These are phyloP conservation scores for Cladosporium sp. DNA, from an alignment of 2,329 filamentous ascomycete species.

Conservation along the genomic window DNA sequence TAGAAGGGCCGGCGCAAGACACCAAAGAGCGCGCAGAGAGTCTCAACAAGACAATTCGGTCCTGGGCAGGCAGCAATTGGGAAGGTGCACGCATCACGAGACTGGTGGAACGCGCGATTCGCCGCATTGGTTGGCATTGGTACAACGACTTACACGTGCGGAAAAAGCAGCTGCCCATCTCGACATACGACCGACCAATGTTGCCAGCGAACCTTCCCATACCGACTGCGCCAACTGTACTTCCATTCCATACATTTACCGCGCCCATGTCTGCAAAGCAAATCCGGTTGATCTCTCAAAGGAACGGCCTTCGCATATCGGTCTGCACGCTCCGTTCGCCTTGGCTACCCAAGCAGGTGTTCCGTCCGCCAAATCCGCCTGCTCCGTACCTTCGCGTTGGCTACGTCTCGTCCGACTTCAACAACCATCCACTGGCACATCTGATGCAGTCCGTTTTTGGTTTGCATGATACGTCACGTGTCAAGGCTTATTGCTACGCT, in stretches of 20 bases:
- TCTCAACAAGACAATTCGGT: constrained; percentile 40
- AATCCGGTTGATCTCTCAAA: constrained; percentile 89
- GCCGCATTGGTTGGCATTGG: constrained; percentile 77
- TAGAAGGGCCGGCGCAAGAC: constrained; percentile 36
- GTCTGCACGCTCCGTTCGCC: constrained; percentile 81
- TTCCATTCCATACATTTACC: constrained; percentile 97
- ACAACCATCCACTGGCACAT: constrained; percentile 95
- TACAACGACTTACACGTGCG: constrained; percentile 78
- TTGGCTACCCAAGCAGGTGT: constrained; percentile 82
- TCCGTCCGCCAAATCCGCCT: constrained; percentile 81
- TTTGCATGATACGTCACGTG: constrained; percentile 71
- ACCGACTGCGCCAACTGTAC: constrained; percentile 86
- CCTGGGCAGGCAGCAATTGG: constrained; percentile 75
- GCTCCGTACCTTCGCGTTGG: constrained; percentile 83
- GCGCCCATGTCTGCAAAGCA: constrained; percentile 89
- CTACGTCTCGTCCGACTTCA: constrained; percentile 97
- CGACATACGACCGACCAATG: constrained; percentile 69
- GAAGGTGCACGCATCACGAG: constrained; percentile 85
- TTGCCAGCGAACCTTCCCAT: constrained; percentile 72
- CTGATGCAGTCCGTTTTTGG: constrained; percentile 99
- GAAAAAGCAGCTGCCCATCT: constrained; percentile 55
- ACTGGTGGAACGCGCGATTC: constrained; percentile 80
- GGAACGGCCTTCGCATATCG: constrained; percentile 90
- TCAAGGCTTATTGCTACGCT: constrained; percentile 90
- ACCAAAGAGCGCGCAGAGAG: constrained; percentile 39